These are phyloP conservation scores for Laetiporus sulphureus DNA, from an alignment of 1,284 basidiomycete species.

Conservation along the genomic window DNA sequence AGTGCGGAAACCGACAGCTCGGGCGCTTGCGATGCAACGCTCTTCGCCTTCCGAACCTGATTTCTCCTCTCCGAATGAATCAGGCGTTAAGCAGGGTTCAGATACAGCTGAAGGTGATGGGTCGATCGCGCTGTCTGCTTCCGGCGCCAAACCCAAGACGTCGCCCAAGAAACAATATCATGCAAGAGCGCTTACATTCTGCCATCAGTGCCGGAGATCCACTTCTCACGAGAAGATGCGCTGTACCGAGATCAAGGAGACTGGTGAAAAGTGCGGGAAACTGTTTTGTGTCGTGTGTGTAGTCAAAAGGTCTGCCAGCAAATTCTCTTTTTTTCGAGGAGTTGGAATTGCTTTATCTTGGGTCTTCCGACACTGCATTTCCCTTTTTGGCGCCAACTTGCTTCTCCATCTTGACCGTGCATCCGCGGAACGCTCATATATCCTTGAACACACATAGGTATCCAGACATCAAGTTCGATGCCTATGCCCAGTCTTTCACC, in stretches of 20 bases:
- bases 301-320: constrained; percentile 16
- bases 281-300: constrained; percentile 22
- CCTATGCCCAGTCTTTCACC: constrained; percentile 13
- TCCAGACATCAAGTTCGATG: constrained; percentile 19
- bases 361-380: no score
- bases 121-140: not conserved
- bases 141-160: not conserved
- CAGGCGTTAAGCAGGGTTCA: no score
- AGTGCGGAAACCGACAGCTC: not conserved
- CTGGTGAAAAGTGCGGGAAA: constrained; percentile 16
- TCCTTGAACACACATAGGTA: constrained; percentile 14
- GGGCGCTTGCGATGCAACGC: not conserved
- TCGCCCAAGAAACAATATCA: constrained; percentile 1
- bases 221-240: constrained; percentile 20
- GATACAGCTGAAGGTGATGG: not conserved
- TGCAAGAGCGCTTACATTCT: constrained; percentile 13
- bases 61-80: no score
- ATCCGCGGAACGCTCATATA: no score
- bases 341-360: no score
- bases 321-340: not conserved
- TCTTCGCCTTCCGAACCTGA: not conserved
- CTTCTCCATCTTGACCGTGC: not conserved
- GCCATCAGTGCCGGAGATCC: constrained; percentile 23
- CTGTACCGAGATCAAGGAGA: constrained; percentile 15
- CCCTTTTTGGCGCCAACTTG: not conserved